Base-by-base conservation (phyloP, 2,329 filamentous ascomycete species). In the Ascochyta fabae region DNA sequence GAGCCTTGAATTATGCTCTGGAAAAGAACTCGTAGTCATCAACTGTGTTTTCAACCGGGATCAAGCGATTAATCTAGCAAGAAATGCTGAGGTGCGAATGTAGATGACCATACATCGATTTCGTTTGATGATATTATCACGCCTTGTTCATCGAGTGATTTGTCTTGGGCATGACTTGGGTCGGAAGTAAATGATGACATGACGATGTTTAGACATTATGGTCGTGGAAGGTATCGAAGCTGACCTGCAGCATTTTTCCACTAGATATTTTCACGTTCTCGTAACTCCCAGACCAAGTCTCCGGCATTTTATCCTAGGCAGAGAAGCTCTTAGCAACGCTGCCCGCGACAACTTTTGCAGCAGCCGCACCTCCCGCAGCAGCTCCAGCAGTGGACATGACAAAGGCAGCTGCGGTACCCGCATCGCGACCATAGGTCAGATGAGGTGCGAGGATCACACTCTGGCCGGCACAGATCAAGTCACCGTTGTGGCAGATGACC, bases 401-500 rank as follows among this genome's bases (percentile, higher is more conserved):
- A 48, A 77, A 76, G 8, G 61, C 47, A 9, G 74, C 73, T 1
- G 72, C 74, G 36, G 66, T 58, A 19, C 53, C 43, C 7, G 72
- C 73, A 60, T 76, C 66, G 15, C 53, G 33, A 12, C 64, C 64
- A 52, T 76, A 77, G 3, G 67, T 73, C 54, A 75, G 46, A 64
- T 76, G 74, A 24, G 73, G 70, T 40, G 64, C 46, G 26, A 74
- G 55, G 8, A 77, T 60, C 13, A 73, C 23, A 33, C 59, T 48
- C 35, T 70, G 61, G 5, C 71, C 70, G 1, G 65, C 60, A 45
- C 74, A 77, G 35, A 75, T 76, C 38, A 69, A 54, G 50, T 76
- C 75, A 12, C 69, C 69, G 3, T 54, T 59, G 26, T 75, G 71
- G 44, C 74, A 77, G 22, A 76, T 67, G 36, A 73, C 64, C 39